Evolutionary conservation across 345 rosid species (phyloP), one percentile per base, ranked within the genome.

Genomic region (Citrus unshiu): DNA sequence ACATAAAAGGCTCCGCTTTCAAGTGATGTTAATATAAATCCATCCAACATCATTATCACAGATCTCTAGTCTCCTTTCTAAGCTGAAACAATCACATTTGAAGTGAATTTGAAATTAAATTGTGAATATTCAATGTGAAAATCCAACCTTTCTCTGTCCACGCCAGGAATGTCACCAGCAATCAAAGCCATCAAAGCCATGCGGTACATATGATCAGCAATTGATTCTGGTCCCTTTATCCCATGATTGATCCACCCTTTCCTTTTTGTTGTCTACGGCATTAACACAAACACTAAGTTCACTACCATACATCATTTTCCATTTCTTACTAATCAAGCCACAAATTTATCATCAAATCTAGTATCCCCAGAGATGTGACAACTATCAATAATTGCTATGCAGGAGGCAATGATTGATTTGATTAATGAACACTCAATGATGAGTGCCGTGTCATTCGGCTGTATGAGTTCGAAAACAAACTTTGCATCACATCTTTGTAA

Each of bases 161-260:
- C 79, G 78, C 93, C 97, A 22, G 93, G 85, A 83, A 92, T 85
- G 82, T 95, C 97, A 68, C 85, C 89, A 61, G 91, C 91, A 62
- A 93, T 89, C 72, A 95, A 83, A 72, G 92, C 95, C 99, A 95
- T 93, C 68, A 95, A 81, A 76, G 97, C 90, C 99, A 93, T 95
- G 66, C 97, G 87, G 79, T 93, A 91, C 99, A 95, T 95, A 74
- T 95, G 99, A 85, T 93, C 98, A 61, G 97, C 93, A 74, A 95
- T 90, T 4, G 99, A 93, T 80, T 95, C 97, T 65, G 99, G 90
- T 78, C 90, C 90, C 68, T 86, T 86, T 25, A 95, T 89, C 68
- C 91, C 99, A 79, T 93, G 92, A 83, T 91, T 91, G 57, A 95
- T 87, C 99, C 99, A 95, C 67, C 98, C 99, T 77, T 92, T 89